Evolutionary conservation across 2,329 filamentous ascomycete species (phyloP).

Genomic region (Trichoderma atroviride): DNA sequence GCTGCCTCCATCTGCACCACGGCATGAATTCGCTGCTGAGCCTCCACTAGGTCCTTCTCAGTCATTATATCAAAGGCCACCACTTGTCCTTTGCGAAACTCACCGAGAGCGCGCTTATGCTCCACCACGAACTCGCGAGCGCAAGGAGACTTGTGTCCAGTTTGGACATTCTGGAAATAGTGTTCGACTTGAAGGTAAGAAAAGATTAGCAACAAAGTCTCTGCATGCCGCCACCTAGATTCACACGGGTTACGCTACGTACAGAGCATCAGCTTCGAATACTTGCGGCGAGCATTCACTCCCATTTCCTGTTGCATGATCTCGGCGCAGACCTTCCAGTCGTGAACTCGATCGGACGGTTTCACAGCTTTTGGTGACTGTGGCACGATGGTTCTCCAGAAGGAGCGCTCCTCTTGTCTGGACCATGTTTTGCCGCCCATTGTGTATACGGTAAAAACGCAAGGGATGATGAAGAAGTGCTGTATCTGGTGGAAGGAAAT

Average conservation of each 20-base stretch:
- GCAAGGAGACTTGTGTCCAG: constrained; percentile 42
- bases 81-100: constrained; percentile 15
- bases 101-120: constrained; percentile 37
- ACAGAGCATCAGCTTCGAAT: constrained; percentile 47
- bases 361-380: constrained; percentile 41
- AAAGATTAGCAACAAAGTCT: neutral
- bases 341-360: constrained; percentile 28
- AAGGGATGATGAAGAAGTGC: neutral
- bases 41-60: neutral
- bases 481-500: neutral
- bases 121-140: constrained; percentile 41
- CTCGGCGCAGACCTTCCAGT: constrained; percentile 44
- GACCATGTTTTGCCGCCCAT: constrained; percentile 59
- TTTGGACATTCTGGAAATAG: constrained; percentile 49
- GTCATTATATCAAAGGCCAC: neutral
- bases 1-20: neutral
- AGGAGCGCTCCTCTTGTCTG: constrained; percentile 50
- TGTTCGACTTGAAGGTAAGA: constrained; percentile 45
- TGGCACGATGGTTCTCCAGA: constrained; percentile 49
- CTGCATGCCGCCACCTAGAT: too few relatives aligned
- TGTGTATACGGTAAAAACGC: constrained; percentile 13
- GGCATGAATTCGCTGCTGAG: neutral
- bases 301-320: constrained; percentile 46
- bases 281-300: constrained; percentile 41
- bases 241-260: constrained; percentile 31